Evolutionary conservation across 768 basidiomycete genomes (phyloP), one percentile per base, ranked within the genome.

Genomic region (Lentinula edodes): DNA sequence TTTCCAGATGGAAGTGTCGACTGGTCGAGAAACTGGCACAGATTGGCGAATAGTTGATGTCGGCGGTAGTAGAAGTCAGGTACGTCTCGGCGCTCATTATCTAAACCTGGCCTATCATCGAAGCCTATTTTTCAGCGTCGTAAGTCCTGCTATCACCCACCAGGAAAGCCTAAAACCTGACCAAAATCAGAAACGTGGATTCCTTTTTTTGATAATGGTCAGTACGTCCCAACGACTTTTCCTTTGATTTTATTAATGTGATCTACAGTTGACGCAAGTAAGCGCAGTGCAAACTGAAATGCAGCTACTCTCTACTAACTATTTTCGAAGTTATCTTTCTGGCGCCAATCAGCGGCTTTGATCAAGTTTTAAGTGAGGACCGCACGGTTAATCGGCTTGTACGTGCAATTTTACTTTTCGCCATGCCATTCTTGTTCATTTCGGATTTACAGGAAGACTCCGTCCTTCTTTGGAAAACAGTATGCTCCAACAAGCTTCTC

Each of bases 401-500:
- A 55, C 48, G 77, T 70, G 13, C 39, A 56, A 52, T 57, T 23
- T 45, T 28, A 12, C 36, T 58, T 38, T 28, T 39, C 36, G 41
- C 52, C 38, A 6, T 41, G 41, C 52, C 38, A 6, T 41, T 23
- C 20, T 38, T 39, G 35, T 52, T 16, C n/a, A 56, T 56, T 32
- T 42, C 58, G 58, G 16, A 16, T 10, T 32, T 20, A 62, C 68
- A 88, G 87, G 89, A 91, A 73, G 92, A 94, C 69, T 90, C 88
- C 2, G 89, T 93, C n/a, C 76, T 92, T n/a, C 79, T 94, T 0
- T 94, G 91, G 91, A 92, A 91, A 72, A 83, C 88, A 4, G 83
- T 93, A 15, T 93, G 92, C 73, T 85, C 86, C 12, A 92, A 91
- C 75, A 91, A 86, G 73, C 81, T 93, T 8, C 80, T 94, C 0